Evolutionary conservation across 2,329 filamentous ascomycete genomes (phyloP).

Genomic region (Ceratocystis ficicola): DNA sequence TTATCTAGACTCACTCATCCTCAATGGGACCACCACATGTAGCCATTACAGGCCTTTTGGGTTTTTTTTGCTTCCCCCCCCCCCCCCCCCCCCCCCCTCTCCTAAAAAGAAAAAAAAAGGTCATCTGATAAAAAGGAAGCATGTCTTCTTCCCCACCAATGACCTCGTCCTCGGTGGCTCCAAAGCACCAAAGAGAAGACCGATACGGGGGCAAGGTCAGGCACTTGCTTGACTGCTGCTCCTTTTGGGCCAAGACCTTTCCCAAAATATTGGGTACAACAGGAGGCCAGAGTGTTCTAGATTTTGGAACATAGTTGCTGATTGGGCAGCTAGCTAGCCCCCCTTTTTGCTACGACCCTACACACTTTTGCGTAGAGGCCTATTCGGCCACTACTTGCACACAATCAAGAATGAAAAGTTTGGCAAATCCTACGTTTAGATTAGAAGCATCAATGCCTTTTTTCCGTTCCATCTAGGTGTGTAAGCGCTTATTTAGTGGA

Average conservation of each 20-base stretch:
- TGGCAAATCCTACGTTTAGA: background rate
- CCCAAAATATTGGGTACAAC: background rate
- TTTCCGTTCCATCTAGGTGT: background rate
- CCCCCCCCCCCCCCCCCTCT: background rate
- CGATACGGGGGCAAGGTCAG: background rate
- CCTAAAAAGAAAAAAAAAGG: background rate
- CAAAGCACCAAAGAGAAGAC: background rate
- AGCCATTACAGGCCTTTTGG: background rate
- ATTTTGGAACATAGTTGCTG: background rate
- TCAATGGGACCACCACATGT: background rate
- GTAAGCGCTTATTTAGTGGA: background rate
- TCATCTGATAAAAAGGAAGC: slow-evolving; percentile 2
- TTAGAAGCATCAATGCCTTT: background rate
- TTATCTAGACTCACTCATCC: background rate
- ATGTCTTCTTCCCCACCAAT: background rate
- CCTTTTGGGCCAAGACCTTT: no score
- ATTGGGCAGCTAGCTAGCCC: background rate
- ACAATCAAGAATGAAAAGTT: no score
- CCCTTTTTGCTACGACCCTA: background rate
- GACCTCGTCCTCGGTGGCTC: background rate
- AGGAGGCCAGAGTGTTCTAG: slow-evolving; percentile 6
- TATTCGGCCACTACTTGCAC: background rate
- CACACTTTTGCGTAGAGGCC: background rate
- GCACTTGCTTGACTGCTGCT: no score
- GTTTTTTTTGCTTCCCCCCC: background rate